Evolutionary conservation across 148 eudicot genomes (phyloP).

Genomic region (Selenicereus undatus): DNA sequence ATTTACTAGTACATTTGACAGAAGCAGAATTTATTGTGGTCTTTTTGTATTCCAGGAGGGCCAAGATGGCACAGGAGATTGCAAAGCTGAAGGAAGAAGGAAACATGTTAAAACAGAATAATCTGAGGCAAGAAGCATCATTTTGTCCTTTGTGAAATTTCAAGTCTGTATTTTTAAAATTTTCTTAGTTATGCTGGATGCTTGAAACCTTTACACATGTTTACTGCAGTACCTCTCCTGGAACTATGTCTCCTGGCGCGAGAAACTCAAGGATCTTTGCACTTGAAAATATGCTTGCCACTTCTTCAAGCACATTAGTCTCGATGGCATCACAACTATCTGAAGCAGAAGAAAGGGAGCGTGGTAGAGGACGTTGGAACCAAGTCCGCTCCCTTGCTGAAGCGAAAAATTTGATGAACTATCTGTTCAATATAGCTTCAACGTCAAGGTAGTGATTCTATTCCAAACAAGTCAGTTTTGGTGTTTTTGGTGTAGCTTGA

Average conservation of each 20-base stretch:
- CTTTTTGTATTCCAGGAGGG: slow-evolving; percentile 51
- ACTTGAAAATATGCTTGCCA: slow-evolving; percentile 91
- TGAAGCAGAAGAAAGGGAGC: slow-evolving; percentile 95
- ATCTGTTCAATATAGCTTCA: slow-evolving; percentile 75
- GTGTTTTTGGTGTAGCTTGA: not conserved
- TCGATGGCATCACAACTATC: slow-evolving; percentile 97
- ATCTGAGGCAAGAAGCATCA: slow-evolving; percentile 40
- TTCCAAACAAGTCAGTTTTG: not conserved
- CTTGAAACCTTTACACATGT: not conserved
- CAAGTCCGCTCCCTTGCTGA: slow-evolving; percentile 86
- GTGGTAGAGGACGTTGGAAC: slow-evolving; percentile 95
- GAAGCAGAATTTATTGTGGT: not conserved
- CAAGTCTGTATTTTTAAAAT: not conserved
- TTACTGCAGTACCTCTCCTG: slow-evolving; percentile 49
- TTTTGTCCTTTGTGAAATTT: not conserved
- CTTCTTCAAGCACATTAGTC: slow-evolving; percentile 83
- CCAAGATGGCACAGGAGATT: slow-evolving; percentile 91
- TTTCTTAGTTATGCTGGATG: not conserved
- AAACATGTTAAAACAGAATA: slow-evolving; percentile 47
- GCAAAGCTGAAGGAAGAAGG: slow-evolving; percentile 86
- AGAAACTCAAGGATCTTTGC: slow-evolving; percentile 90
- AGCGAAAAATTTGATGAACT: slow-evolving; percentile 81
- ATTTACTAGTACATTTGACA: not conserved
- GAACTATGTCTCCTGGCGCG: slow-evolving; percentile 94
- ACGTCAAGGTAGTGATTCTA: slow-evolving; percentile 58